These are phyloP conservation scores for Capsicum chinense DNA, from an alignment of 257 asterid genomes.

Conservation along the genomic window DNA sequence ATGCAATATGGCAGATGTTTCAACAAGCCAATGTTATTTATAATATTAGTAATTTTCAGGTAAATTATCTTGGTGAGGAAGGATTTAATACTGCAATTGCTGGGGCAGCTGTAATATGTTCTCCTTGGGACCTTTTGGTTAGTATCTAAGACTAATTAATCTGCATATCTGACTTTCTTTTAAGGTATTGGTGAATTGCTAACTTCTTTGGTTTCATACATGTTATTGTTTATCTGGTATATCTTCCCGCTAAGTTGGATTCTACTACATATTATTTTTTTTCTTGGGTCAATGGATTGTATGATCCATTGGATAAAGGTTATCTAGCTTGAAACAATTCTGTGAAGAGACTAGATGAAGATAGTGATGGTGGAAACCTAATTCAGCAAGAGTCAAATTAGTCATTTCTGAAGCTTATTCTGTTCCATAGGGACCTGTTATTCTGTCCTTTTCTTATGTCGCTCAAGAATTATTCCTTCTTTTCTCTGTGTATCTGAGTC, in stretches of 20 bases:
- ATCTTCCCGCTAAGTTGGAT: slow-evolving; percentile 3
- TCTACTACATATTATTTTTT: neutral
- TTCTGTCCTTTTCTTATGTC: neutral
- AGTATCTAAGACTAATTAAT: slow-evolving; percentile 35
- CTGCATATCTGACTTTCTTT: neutral
- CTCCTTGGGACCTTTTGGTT: slow-evolving; percentile 97
- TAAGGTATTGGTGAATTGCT: neutral
- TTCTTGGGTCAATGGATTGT: neutral
- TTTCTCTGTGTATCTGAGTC: neutral
- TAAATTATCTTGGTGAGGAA: slow-evolving; percentile 83
- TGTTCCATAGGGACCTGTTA: slow-evolving; percentile 13
- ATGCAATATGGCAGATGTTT: neutral
- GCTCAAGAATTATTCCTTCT: neutral
- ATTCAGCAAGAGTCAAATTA: slow-evolving; percentile 10
- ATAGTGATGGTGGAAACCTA: slow-evolving; percentile 6
- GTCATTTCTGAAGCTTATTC: slow-evolving; percentile 21
- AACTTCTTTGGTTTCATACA: neutral
- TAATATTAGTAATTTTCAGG: slow-evolving; percentile 47
- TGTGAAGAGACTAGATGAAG: neutral
- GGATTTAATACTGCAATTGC: slow-evolving; percentile 61
- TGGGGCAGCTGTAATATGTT: slow-evolving; percentile 94
- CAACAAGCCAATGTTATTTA: neutral
- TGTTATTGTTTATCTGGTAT: neutral
- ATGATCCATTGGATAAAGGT: slow-evolving; percentile 12
- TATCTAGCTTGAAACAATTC: neutral